Evolutionary conservation across 495 filamentous ascomycete species (phyloP), one percentile per base, ranked within the genome.

Genomic region (Penicillium turbatum): DNA sequence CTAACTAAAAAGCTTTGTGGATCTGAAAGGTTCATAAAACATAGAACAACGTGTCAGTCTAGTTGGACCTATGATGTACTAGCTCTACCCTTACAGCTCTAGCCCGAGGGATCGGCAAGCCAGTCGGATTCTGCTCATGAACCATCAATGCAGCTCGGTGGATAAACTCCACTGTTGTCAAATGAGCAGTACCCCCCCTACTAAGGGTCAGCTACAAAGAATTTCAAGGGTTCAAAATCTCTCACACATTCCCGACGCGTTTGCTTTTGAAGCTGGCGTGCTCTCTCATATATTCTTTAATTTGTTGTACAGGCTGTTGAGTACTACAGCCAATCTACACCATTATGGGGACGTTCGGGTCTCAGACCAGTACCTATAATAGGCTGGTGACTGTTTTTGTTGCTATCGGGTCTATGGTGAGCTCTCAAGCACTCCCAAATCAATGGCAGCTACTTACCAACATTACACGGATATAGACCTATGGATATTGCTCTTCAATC

Each of bases 401-500:
- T 30, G 68, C 70, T 16, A 59, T 73, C 59, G 70, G 70, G 29
- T 73, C 70, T 7, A 55, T 71, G 63, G 67, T 72, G 15, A 56
- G 68, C 48, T 31, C 9, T n/a, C 38, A 8, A 12, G 1, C 30
- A 10, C 17, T 2, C 32, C 0, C 10, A 31, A 15, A 39, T 30
- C 17, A 2, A 30, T 21, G 0, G 3, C n/a, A 36, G 1, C 6
- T n/a, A 41, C 15, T 32, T 3, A 12, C 10, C 3, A 21, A 26
- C 1, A 26, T 51, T 16, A 38, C 30, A 34, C n/a, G 5, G 5
- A 6, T 5, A 19, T 35, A 72, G 70, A 72, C 75, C 17, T 78
- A 73, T 49, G 68, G 69, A 30, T 80, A 80, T 61, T 74, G 77
- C 41, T 56, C 76, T 13, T 76, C 78, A 1, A 73, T 79, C 48